Evolutionary conservation across 192 early-diverging fungal species (phyloP).

Genomic region (Phlyctochytrium arcticum): DNA sequence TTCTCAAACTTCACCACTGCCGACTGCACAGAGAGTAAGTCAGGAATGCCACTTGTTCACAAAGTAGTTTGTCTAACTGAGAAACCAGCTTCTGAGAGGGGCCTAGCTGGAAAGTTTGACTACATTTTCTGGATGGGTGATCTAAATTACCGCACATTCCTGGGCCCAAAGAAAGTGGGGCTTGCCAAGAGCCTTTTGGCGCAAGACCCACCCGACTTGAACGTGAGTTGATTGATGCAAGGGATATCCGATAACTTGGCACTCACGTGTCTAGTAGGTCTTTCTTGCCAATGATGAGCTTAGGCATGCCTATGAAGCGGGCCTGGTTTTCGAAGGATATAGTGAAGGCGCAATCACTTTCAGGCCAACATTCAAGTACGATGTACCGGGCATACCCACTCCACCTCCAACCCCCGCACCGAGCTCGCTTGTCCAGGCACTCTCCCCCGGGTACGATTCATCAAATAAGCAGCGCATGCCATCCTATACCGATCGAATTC

Average conservation of each 20-base stretch:
- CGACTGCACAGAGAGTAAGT: too few relatives aligned
- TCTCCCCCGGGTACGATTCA: slow-evolving; percentile 29
- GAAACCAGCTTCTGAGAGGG: too few relatives aligned
- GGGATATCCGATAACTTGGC: not conserved
- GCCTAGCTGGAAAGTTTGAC: slow-evolving; percentile 13
- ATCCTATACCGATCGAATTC: slow-evolving; percentile 91
- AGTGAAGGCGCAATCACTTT: slow-evolving; percentile 75
- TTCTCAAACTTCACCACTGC: too few relatives aligned
- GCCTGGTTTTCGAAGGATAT: slow-evolving; percentile 74
- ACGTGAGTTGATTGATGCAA: slow-evolving; percentile 1
- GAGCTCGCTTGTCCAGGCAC: slow-evolving; percentile 58
- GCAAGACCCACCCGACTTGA: slow-evolving; percentile 5
- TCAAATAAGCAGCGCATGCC: slow-evolving; percentile 72
- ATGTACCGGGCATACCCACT: slow-evolving; percentile 20
- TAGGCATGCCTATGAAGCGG: slow-evolving; percentile 7
- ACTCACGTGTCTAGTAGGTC: slow-evolving; percentile 58
- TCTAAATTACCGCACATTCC: slow-evolving; percentile 84
- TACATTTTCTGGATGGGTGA: slow-evolving; percentile 91
- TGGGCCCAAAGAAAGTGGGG: slow-evolving; percentile 49
- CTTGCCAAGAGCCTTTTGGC: slow-evolving; percentile 45
- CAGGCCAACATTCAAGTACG: slow-evolving; percentile 90
- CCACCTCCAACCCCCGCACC: not conserved
- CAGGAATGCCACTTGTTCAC: not conserved
- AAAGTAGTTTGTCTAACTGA: too few relatives aligned
- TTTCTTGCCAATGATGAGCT: slow-evolving; percentile 6